A percentile compares a stretch with the other conserved stretches of the same genome.
phyloP scores from a whole-genome alignment of 768 basidiomycete genomes.

The Trametes coccinea region DNA sequence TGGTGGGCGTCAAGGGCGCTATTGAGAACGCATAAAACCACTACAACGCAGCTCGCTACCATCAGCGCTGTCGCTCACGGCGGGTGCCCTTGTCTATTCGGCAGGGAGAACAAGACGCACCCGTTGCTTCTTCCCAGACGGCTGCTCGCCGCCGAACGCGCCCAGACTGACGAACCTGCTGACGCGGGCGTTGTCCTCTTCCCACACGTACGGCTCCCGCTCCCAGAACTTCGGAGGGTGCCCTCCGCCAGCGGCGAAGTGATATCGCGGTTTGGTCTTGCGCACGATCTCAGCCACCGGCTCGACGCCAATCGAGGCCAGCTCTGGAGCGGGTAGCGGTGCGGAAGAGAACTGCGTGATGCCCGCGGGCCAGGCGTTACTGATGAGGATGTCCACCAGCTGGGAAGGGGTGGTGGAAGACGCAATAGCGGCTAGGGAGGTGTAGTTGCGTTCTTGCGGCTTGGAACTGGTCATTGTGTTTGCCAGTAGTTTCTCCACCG shows the following conservation, averaged over 20 bases:
- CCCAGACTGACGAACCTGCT: conserved; percentile 87
- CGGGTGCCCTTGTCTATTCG: not conserved
- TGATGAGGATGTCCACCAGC: conserved; percentile 78
- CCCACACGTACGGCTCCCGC: conserved; percentile 89
- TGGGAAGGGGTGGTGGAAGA: conserved; percentile 61
- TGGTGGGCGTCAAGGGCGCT: conserved; percentile 44
- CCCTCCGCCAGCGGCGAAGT: conserved; percentile 71
- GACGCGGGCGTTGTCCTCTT: conserved; percentile 63
- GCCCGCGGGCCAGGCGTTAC: conserved; percentile 72
- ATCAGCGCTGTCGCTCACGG: not conserved
- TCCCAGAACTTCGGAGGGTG: conserved; percentile 89
- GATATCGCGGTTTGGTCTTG: conserved; percentile 80
- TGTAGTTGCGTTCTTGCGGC: conserved; percentile 49
- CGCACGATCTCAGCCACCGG: conserved; percentile 66
- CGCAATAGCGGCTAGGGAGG: conserved; percentile 68
- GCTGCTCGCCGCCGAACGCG: conserved; percentile 70
- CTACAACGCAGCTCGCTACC: conserved; percentile 40
- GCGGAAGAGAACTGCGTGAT: conserved; percentile 63
- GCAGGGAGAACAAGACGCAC: conserved; percentile 45
- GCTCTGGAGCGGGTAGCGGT: conserved; percentile 44
- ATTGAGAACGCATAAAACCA: conserved; percentile 99
- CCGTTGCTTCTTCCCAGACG: conserved; percentile 74
- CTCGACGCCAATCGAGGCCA: conserved; percentile 46
- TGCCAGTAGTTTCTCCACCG: conserved; percentile 69
- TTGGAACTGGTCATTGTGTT: conserved; percentile 60